phyloP scores from a whole-genome alignment of 768 basidiomycete species.

The Rhodotorula paludigena region DNA sequence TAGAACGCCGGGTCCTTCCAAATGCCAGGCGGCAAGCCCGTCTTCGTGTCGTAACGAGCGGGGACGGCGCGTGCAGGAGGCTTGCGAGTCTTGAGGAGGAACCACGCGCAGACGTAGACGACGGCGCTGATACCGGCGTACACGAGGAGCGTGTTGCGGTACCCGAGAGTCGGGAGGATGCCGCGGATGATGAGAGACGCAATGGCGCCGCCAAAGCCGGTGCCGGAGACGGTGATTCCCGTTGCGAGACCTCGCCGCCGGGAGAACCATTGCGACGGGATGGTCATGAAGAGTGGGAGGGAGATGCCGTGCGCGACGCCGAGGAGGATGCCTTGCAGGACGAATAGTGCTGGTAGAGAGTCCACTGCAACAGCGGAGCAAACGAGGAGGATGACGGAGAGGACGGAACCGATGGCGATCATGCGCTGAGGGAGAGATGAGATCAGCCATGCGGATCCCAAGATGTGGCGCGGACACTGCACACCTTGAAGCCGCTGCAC shows the following conservation, averaged over 20 bases:
- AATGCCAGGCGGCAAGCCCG: slow-evolving; percentile 28
- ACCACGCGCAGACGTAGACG: slow-evolving; percentile 16
- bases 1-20: slow-evolving; percentile 21
- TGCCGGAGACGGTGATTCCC: slow-evolving; percentile 43
- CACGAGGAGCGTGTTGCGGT: slow-evolving; percentile 41
- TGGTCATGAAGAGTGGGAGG: slow-evolving; percentile 41
- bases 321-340: slow-evolving; percentile 24
- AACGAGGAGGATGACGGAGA: slow-evolving; percentile 9
- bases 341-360: slow-evolving; percentile 20
- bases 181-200: slow-evolving; percentile 38
- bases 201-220: slow-evolving; percentile 42
- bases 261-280: slow-evolving; percentile 45
- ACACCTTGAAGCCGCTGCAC: slow-evolving; percentile 14
- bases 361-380: slow-evolving; percentile 11
- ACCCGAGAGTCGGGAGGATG: slow-evolving; percentile 39
- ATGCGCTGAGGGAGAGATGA: not conserved
- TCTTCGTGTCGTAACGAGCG: slow-evolving; percentile 17
- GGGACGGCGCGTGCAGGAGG: slow-evolving; percentile 17
- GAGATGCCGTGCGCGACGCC: slow-evolving; percentile 21
- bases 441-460: too few species aligned
- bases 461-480: not conserved
- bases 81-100: slow-evolving; percentile 9
- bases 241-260: slow-evolving; percentile 42
- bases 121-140: slow-evolving; percentile 24
- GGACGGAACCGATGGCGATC: slow-evolving; percentile 21